A percentile compares a stretch with the other conserved stretches of the same genome.
phyloP scores from a whole-genome alignment of 345 rosid genomes.

The Linum lewisii region DNA sequence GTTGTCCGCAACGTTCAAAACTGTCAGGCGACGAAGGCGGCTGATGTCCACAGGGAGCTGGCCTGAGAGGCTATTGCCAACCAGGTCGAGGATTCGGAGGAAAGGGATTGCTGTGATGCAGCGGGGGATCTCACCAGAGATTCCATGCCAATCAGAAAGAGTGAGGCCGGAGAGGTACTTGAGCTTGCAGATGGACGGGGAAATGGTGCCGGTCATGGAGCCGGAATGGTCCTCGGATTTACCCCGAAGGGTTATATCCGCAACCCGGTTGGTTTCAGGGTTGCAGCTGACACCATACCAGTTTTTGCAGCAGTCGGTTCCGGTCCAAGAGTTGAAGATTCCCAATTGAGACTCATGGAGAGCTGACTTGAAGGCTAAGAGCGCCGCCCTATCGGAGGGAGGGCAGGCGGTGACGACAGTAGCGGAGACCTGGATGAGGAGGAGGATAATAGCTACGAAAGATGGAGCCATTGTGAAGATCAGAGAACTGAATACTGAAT shows the following conservation, averaged over 20 bases:
- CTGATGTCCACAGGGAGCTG: constrained; percentile 50
- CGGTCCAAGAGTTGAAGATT: constrained; percentile 77
- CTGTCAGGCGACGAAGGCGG: constrained; percentile 46
- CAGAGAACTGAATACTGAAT: no score
- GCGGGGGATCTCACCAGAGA: constrained; percentile 62
- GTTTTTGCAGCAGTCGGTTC: constrained; percentile 68
- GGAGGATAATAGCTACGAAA: neutral
- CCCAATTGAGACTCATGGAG: constrained; percentile 64
- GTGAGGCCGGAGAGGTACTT: constrained; percentile 53
- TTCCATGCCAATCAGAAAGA: constrained; percentile 88
- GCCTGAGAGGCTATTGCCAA: constrained; percentile 66
- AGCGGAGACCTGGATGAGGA: constrained; percentile 20
- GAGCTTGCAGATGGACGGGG: constrained; percentile 52
- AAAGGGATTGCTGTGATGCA: constrained; percentile 55
- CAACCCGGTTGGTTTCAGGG: constrained; percentile 46
- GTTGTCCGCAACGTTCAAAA: constrained; percentile 73
- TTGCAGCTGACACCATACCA: constrained; percentile 94
- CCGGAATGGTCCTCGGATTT: constrained; percentile 80
- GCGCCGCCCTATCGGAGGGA: constrained; percentile 63
- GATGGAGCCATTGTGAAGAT: no score
- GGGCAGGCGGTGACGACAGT: constrained; percentile 47
- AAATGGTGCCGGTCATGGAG: constrained; percentile 67
- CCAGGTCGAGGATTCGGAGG: constrained; percentile 58
- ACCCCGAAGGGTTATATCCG: constrained; percentile 85
- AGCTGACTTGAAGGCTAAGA: constrained; percentile 51